phyloP scores from a whole-genome alignment of 352 stramenopile species.

The Pythium sp. region DNA sequence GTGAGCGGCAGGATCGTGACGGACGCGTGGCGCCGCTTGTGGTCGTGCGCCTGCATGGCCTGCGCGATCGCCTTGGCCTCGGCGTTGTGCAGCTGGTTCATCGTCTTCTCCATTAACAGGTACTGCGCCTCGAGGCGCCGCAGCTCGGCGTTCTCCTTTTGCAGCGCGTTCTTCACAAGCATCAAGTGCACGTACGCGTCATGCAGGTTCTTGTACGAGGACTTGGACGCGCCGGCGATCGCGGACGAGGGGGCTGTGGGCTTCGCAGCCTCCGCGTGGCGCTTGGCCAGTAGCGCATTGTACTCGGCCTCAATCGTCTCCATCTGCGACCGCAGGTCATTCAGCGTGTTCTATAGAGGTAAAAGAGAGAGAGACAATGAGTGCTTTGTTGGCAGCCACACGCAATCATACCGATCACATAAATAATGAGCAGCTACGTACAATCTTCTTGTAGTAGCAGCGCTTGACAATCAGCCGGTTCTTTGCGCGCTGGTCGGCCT shows the following conservation, averaged over 20 bases:
- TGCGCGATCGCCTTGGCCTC: slow-evolving; percentile 38
- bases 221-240: neutral
- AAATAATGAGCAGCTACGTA: slow-evolving; percentile 29
- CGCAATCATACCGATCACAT: neutral
- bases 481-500: slow-evolving; percentile 55
- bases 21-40: slow-evolving; percentile 19
- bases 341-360: slow-evolving; percentile 44
- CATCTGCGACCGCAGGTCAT: slow-evolving; percentile 49
- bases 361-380: neutral
- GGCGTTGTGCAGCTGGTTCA: slow-evolving; percentile 30
- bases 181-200: slow-evolving; percentile 50
- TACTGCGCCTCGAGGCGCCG: slow-evolving; percentile 40
- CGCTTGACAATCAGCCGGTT: slow-evolving; percentile 72
- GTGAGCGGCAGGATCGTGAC: slow-evolving; percentile 45
- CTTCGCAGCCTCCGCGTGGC: slow-evolving; percentile 27
- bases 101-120: slow-evolving; percentile 46
- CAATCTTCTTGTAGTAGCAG: slow-evolving; percentile 82
- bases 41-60: slow-evolving; percentile 20
- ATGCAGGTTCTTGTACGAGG: slow-evolving; percentile 20
- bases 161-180: slow-evolving; percentile 42
- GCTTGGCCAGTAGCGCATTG: slow-evolving; percentile 20
- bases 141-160: slow-evolving; percentile 57
- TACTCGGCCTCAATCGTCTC: slow-evolving; percentile 42
- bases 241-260: slow-evolving; percentile 18
- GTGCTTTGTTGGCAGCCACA: neutral